Base-by-base conservation (phyloP, 192 early-diverging fungal species). In the Coemansia sp. region DNA sequence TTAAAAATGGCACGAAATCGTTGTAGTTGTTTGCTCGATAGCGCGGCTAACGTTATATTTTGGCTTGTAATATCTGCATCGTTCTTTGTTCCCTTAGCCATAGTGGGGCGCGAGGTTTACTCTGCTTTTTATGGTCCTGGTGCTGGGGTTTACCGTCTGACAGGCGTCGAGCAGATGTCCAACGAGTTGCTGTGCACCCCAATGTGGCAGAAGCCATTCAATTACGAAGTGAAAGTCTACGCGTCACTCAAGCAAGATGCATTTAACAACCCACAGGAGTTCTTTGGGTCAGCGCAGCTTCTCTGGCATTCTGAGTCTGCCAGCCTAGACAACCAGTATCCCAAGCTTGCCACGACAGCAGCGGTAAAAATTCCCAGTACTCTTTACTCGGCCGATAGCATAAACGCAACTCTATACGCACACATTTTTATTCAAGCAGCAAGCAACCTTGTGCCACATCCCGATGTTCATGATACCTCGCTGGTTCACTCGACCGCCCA, bases 211-310 rank as follows among this genome's bases (percentile, higher is more conserved):
- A 32, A 54, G 11, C 40, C 50, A 11, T 54, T 62, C 30, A 19
- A 53, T 1, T 60, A 60, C 22, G 47, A 35, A 25, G 57, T 42
- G 12, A 50, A 60, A 19, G 58, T 61, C n/a, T 61, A 61, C 16
- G 48, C 59, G n/a, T 51, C 58, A 0, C 5, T 43, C 0, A 10
- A 42, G 12, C 25, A 19, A 16, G 23, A 51, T 51, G 30, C 9
- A 42, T 10, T 40, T 25, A 43, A 0, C 27, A 35, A 31, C 21
- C 21, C 32, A 19, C 23, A n/a, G n/a, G 30, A 47, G 14, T 53
- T 50, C 23, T 61, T 61, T 12, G 40, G 29, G 6, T 28, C 59
- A 8, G 59, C 59, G 11, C 48, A 61, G 38, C 33, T 61, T 11
- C 49, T 61, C 12, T 61, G 59, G 49, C 59, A 61, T 22, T 28